Percentiles rank a stretch among this genome's conserved stretches.
These are phyloP conservation scores for Malassezia dermatis DNA, from an alignment of 1,284 basidiomycete species.

Conservation along the genomic window DNA sequence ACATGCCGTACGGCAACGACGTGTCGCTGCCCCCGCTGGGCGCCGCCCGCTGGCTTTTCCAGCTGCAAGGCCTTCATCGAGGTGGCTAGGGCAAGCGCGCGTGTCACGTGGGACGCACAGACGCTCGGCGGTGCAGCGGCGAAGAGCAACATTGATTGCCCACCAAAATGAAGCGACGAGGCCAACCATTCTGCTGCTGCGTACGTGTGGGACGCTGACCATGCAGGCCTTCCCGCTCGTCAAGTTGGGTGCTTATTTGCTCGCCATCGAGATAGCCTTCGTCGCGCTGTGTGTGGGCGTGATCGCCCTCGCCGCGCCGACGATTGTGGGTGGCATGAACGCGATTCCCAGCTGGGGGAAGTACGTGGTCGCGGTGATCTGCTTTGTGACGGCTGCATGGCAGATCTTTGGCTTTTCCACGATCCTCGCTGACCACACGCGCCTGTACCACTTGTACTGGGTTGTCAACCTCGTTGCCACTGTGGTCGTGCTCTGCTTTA, in stretches of 20 bases:
- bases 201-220: conserved; percentile 9
- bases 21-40: conserved; percentile 28
- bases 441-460: conserved; percentile 37
- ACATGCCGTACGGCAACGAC: conserved; percentile 23
- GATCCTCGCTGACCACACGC: conserved; percentile 26
- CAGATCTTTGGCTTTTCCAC: conserved; percentile 35
- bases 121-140: conserved; percentile 6
- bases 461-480: conserved; percentile 40
- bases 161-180: conserved; percentile 16
- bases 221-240: conserved; percentile 33
- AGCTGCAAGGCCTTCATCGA: conserved; percentile 34
- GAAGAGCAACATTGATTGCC: not conserved
- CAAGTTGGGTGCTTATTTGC: conserved; percentile 40
- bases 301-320: conserved; percentile 34
- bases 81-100: not conserved
- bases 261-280: conserved; percentile 33
- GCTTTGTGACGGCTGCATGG: conserved; percentile 34
- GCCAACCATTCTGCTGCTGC: conserved; percentile 43
- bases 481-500: conserved; percentile 24
- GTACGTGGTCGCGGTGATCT: conserved; percentile 32
- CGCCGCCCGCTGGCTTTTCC: conserved; percentile 20
- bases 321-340: conserved; percentile 36
- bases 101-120: conserved; percentile 3
- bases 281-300: conserved; percentile 34
- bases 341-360: conserved; percentile 37